phyloP scores from a whole-genome alignment of 768 basidiomycete species.

The Grammothele lineata region DNA sequence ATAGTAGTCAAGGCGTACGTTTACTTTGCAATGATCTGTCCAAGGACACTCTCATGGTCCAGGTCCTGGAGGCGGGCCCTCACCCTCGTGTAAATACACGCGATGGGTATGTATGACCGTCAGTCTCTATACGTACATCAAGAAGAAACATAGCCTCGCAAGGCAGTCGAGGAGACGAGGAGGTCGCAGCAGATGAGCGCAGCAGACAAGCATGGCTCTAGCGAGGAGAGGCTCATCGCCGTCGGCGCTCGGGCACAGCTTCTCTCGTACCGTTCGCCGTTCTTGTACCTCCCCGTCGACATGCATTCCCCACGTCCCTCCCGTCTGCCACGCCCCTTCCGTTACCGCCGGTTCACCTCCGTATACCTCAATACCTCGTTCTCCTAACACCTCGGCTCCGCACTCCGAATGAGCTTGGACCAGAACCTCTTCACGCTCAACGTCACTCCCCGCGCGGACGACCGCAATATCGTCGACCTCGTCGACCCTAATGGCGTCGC shows the following conservation, averaged over 20 bases:
- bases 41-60: no score
- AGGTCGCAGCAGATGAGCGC: not conserved
- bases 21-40: no score
- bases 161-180: no score
- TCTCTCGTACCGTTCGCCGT: not conserved
- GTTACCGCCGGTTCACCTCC: not conserved
- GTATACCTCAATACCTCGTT: no score
- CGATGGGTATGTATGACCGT: no score
- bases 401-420: constrained; percentile 68
- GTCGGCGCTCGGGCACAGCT: not conserved
- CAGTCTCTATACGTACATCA: no score
- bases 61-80: no score
- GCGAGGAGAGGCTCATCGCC: not conserved
- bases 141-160: no score
- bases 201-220: no score
- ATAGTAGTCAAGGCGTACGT: no score
- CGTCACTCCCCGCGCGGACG: constrained; percentile 54
- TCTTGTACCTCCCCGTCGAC: constrained; percentile 7
- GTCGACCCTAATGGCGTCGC: constrained; percentile 56
- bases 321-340: not conserved
- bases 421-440: constrained; percentile 82
- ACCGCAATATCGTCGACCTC: constrained; percentile 64
- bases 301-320: constrained; percentile 2
- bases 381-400: not conserved
- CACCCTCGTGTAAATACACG: no score